Conservation (phyloP, 768 basidiomycete species). For the Podaxis sp. region DNA sequence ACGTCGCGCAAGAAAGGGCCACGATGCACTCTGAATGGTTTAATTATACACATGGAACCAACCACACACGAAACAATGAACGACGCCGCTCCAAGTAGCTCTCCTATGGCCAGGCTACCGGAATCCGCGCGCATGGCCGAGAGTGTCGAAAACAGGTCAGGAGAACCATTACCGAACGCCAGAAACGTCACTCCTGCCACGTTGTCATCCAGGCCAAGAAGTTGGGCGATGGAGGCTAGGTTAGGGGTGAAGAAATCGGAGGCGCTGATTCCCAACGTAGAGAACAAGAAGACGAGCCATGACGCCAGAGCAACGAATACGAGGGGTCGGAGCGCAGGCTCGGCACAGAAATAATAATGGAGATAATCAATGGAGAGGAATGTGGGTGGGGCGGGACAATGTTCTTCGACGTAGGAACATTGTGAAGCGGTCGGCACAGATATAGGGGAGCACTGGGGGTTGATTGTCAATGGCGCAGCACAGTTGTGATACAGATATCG, state of each 20-base stretch:
- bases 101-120: conserved; percentile 90
- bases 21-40: conserved; percentile 83
- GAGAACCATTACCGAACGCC: conserved; percentile 96
- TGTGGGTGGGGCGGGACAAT: conserved; percentile 60
- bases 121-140: conserved; percentile 85
- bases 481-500: not conserved
- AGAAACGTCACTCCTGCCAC: conserved; percentile 96
- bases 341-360: conserved; percentile 67
- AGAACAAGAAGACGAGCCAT: conserved; percentile 93
- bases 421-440: conserved; percentile 51
- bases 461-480: not conserved
- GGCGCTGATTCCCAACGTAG: conserved; percentile 91
- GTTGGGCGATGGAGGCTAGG: conserved; percentile 81
- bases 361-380: conserved; percentile 73
- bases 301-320: conserved; percentile 62
- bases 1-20: conserved; percentile 90
- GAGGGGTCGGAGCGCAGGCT: conserved; percentile 50
- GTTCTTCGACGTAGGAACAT: conserved; percentile 58
- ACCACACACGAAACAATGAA: conserved; percentile 97
- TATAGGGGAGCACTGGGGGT: conserved; percentile 62
- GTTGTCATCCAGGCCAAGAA: conserved; percentile 87
- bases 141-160: conserved; percentile 95
- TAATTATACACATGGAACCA: conserved; percentile 97
- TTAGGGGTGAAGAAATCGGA: conserved; percentile 99
- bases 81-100: conserved; percentile 90